Conservation (phyloP, 1,139 yeast species). For the Protomyces inundatus region DNA sequence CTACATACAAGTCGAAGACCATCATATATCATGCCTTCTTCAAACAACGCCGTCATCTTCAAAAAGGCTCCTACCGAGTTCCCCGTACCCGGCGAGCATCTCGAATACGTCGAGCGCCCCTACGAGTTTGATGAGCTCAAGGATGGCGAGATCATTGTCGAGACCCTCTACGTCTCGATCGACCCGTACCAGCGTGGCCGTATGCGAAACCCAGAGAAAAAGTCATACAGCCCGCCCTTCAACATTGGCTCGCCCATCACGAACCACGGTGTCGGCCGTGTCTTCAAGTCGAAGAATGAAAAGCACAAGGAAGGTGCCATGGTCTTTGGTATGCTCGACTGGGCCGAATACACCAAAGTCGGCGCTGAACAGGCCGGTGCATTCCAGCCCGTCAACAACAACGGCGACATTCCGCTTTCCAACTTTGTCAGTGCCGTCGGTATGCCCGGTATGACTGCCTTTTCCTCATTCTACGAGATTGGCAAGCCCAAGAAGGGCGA, state of each 20-base stretch:
- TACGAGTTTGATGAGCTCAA: conserved; percentile 31
- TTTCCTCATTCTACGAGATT: conserved; percentile 47
- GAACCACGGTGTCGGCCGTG: conserved; percentile 30
- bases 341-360: conserved; percentile 26
- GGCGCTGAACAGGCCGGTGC: conserved; percentile 5
- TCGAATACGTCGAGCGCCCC: conserved; percentile 25
- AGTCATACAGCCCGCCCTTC: conserved; percentile 30
- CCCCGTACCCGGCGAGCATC: conserved; percentile 24
- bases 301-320: conserved; percentile 27
- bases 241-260: conserved; percentile 25
- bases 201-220: conserved; percentile 27
- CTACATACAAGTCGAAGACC: no score
- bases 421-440: conserved; percentile 48
- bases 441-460: conserved; percentile 56
- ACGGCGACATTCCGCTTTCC: conserved; percentile 27
- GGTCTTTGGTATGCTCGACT: conserved; percentile 18
- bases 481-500: conserved; percentile 33
- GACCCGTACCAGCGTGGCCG: conserved; percentile 33
- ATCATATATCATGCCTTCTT: background rate
- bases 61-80: conserved; percentile 13
- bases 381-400: conserved; percentile 10
- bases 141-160: conserved; percentile 29
- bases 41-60: conserved; percentile 24
- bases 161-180: conserved; percentile 30
- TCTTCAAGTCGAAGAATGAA: conserved; percentile 25